These are phyloP conservation scores for Phytopythium sindhum DNA, from an alignment of 352 stramenopile genomes.

Conservation along the genomic window DNA sequence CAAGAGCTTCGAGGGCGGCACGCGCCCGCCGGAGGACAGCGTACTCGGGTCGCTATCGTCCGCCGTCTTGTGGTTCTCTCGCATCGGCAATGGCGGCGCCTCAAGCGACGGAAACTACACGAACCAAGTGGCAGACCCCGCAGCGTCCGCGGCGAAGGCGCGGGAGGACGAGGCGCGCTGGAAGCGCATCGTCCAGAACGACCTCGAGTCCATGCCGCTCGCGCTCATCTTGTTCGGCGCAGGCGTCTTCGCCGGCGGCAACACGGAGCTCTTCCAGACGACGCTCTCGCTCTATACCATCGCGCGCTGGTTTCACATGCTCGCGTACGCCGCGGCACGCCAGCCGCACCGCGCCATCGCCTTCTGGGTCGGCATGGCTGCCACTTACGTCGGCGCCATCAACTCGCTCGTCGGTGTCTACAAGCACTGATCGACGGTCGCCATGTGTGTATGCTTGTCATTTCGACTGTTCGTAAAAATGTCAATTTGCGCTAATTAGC, in stretches of 20 bases:
- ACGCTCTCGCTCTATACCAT: constrained; percentile 39
- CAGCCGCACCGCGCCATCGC: constrained; percentile 33
- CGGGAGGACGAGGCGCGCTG: constrained; percentile 38
- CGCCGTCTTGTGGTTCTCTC: neutral
- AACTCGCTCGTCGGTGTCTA: constrained; percentile 13
- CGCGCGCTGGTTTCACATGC: constrained; percentile 34
- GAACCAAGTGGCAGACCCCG: neutral
- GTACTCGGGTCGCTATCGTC: constrained; percentile 3
- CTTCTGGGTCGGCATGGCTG: constrained; percentile 15
- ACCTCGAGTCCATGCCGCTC: constrained; percentile 55
- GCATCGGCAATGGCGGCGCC: neutral
- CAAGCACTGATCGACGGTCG: neutral
- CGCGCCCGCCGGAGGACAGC: constrained; percentile 3
- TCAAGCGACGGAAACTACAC: neutral
- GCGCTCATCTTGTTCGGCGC: constrained; percentile 37
- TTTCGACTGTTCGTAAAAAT: neutral
- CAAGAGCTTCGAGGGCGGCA: constrained; percentile 10
- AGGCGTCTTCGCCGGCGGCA: constrained; percentile 34
- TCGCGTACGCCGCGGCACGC: constrained; percentile 33
- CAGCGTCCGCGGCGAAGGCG: constrained; percentile 6
- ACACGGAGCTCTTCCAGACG: constrained; percentile 26
- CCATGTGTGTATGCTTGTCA: neutral
- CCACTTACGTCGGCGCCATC: constrained; percentile 13
- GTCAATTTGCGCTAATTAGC: neutral
- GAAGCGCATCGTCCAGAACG: constrained; percentile 55